Conservation (phyloP, 495 filamentous ascomycete genomes). For the Letharia columbiana region DNA sequence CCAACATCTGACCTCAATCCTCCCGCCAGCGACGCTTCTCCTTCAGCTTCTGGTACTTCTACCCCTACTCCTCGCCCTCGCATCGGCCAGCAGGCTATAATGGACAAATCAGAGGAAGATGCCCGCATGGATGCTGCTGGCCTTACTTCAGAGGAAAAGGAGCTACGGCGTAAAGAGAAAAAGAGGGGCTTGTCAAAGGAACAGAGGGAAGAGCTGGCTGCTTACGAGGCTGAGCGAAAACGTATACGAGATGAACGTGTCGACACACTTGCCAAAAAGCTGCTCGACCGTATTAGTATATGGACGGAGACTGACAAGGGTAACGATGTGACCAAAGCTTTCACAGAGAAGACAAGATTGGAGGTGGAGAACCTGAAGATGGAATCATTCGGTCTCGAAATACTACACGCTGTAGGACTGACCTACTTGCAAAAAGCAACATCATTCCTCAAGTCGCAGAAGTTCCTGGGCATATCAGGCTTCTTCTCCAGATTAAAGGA, state of each 20-base stretch:
- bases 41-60: conserved; percentile 45
- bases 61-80: conserved; percentile 62
- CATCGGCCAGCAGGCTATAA: conserved; percentile 73
- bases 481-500: conserved; percentile 93
- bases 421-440: conserved; percentile 84
- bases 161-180: conserved; percentile 74
- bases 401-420: conserved; percentile 86
- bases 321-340: conserved; percentile 72
- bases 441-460: conserved; percentile 84
- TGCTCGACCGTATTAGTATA: conserved; percentile 82
- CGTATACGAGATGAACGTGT: conserved; percentile 85
- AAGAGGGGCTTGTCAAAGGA: conserved; percentile 84
- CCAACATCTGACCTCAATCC: conserved; percentile 17
- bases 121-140: conserved; percentile 58
- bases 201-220: conserved; percentile 79
- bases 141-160: conserved; percentile 67
- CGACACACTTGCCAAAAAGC: conserved; percentile 69
- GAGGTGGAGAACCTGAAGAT: conserved; percentile 98
- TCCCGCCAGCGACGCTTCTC: conserved; percentile 22
- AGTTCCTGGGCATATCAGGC: conserved; percentile 90
- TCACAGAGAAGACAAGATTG: conserved; percentile 85
- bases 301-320: conserved; percentile 97
- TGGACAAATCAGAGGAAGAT: conserved; percentile 84
- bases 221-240: conserved; percentile 78
- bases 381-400: conserved; percentile 96